phyloP scores from a whole-genome alignment of 2,329 filamentous ascomycete genomes.

The Calonectria leucothoes region DNA sequence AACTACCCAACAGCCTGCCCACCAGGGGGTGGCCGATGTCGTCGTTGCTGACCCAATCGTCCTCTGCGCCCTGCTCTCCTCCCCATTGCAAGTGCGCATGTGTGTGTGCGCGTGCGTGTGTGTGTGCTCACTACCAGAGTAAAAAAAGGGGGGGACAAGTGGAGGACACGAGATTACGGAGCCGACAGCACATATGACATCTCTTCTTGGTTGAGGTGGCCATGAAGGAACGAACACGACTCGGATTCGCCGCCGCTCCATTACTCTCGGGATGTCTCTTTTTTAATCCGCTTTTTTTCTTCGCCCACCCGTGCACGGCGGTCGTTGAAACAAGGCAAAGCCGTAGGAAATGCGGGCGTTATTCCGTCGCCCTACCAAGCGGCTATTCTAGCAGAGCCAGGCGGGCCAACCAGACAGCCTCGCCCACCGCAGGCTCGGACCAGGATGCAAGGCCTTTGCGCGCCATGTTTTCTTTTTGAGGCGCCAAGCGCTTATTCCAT shows the following conservation, averaged over 20 bases:
- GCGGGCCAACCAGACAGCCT: not conserved
- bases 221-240: not conserved
- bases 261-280: not conserved
- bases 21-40: not conserved
- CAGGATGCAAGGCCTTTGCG: not conserved
- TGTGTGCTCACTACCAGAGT: not conserved
- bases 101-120: not conserved
- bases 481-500: slow-evolving; percentile 4
- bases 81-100: not conserved
- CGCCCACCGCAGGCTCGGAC: not conserved
- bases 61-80: not conserved
- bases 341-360: not conserved
- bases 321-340: not conserved
- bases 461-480: not conserved
- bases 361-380: not conserved
- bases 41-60: not conserved
- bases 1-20: slow-evolving; percentile 21
- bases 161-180: not conserved
- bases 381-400: not conserved
- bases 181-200: not conserved
- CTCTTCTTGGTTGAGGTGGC: not conserved
- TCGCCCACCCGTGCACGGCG: not conserved
- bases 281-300: not conserved
- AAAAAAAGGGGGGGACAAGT: not conserved
- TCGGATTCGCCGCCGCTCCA: not conserved